These are phyloP conservation scores for Penicillium silybi DNA, from an alignment of 495 filamentous ascomycete genomes.

Conservation along the genomic window DNA sequence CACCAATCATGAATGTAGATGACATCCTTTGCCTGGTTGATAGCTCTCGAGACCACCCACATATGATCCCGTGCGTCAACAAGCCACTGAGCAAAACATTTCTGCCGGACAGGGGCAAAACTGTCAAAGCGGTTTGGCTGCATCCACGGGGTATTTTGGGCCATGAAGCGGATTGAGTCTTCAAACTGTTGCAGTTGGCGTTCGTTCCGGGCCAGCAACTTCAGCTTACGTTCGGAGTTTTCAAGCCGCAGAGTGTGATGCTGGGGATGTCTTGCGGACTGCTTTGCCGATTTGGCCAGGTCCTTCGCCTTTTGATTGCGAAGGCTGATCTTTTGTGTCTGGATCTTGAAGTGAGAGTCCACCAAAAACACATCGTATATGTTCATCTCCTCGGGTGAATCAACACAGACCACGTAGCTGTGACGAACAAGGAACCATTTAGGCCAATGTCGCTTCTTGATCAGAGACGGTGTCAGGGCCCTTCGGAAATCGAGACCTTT, in stretches of 20 bases:
- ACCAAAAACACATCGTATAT: conserved; percentile 98
- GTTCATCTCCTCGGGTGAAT: conserved; percentile 97
- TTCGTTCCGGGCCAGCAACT: conserved; percentile 89
- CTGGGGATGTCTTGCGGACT: conserved; percentile 62
- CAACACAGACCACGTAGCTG: conserved; percentile 95
- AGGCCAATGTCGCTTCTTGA: conserved; percentile 77
- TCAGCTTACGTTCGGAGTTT: conserved; percentile 85
- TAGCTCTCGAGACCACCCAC: conserved; percentile 97
- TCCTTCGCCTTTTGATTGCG: conserved; percentile 64
- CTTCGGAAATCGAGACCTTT: conserved; percentile 88
- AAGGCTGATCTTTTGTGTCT: conserved; percentile 59
- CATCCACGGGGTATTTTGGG: conserved; percentile 73
- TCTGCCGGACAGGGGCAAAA: conserved; percentile 84
- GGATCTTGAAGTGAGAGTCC: conserved; percentile 75
- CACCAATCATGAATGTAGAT: conserved; percentile 99
- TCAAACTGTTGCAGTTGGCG: conserved; percentile 87
- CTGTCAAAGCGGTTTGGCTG: conserved; percentile 82
- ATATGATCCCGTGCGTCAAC: conserved; percentile 97
- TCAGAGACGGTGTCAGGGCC: conserved; percentile 66
- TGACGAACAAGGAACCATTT: conserved; percentile 99
- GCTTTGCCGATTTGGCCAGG: conserved; percentile 55
- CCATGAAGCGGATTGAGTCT: conserved; percentile 84
- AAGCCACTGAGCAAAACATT: conserved; percentile 92
- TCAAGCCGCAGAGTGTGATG: conserved; percentile 80
- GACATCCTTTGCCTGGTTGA: conserved; percentile 96